Evolutionary conservation across 2,329 filamentous ascomycete genomes (phyloP), one percentile per base, ranked within the genome.

Genomic region (Metarhizium anisopliae): DNA sequence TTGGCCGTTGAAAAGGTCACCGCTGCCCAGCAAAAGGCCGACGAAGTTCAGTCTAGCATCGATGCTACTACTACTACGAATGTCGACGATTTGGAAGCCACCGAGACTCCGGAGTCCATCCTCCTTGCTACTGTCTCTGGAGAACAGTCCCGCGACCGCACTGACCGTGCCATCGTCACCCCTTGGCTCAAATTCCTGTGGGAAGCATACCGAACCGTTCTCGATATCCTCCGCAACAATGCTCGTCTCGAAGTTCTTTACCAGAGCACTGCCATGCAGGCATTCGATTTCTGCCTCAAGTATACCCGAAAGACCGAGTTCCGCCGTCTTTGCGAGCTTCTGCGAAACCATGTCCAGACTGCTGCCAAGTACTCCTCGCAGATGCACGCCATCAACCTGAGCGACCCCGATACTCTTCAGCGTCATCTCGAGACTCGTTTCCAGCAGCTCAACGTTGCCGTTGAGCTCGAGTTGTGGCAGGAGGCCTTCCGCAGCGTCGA

Each of bases 261-360:
- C 76, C 94, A 99, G 83, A 91, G 87, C 73, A 99, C 94, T 55
- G 94, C 94, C 64, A 90, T 93, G 73, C 94, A 97, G 77, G 94
- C 94, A 53, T 99, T 99, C 79, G 90, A 96, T 72, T 99, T 99
- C 78, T 99, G 94, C 75, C 85, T 94, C 68, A 95, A 96, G 77
- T 97, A 97, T 75, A 89, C 91, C 64, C 87, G 94, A 70, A 99
- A 99, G 86, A 99, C 94, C 63, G 94, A 99, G 77, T 99, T 99
- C 82, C 89, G 94, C 72, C 87, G 94, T 68, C 90, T 99, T 54
- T 99, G 94, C 77, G 94, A 99, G 79, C 84, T 99, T 61, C 87
- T 99, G 60, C 89, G 94, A 66, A 99, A 99, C 78, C 94, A 99
- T 78, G 87, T 99, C 61, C 93, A 96, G 78, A 99, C 95, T 71